These are phyloP conservation scores for Ophiostoma quercus DNA, from an alignment of 2,329 filamentous ascomycete genomes.

Conservation along the genomic window DNA sequence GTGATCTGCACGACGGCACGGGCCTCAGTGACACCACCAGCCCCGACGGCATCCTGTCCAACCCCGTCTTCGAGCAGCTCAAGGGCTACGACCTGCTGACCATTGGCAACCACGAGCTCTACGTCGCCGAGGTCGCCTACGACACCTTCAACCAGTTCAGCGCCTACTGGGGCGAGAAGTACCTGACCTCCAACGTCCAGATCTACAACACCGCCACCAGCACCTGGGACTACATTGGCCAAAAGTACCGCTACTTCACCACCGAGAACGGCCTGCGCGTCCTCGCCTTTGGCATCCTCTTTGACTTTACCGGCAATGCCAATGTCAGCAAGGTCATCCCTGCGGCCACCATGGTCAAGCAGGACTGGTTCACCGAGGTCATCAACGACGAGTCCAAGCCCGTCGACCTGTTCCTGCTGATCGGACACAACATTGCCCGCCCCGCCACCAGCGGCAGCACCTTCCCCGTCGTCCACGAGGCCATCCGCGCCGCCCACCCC, in stretches of 20 bases:
- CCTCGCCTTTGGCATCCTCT: conserved; percentile 44
- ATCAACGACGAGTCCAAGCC: conserved; percentile 46
- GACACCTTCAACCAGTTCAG: conserved; percentile 57
- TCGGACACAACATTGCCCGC: conserved; percentile 59
- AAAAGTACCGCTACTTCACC: conserved; percentile 43
- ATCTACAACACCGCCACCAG: conserved; percentile 38
- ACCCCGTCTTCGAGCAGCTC: conserved; percentile 41
- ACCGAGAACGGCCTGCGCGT: conserved; percentile 39
- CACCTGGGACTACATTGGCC: conserved; percentile 41
- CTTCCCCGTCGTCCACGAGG: conserved; percentile 45
- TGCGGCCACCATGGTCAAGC: conserved; percentile 46
- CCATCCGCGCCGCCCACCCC: conserved; percentile 53
- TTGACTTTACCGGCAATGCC: conserved; percentile 51
- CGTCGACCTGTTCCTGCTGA: conserved; percentile 58
- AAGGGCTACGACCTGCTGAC: conserved; percentile 40
- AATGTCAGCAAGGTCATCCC: conserved; percentile 57
- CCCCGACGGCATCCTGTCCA: conserved; percentile 52
- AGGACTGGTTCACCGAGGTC: conserved; percentile 57
- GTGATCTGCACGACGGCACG: conserved; percentile 61
- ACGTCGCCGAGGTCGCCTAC: conserved; percentile 56
- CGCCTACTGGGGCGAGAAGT: conserved; percentile 47
- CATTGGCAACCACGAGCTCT: conserved; percentile 59
- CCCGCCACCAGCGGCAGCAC: conserved; percentile 41
- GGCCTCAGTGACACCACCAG: conserved; percentile 57
- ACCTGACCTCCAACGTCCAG: conserved; percentile 45